Evolutionary conservation across 805 yeast species (phyloP).

Genomic region (Starmera quercuum): DNA sequence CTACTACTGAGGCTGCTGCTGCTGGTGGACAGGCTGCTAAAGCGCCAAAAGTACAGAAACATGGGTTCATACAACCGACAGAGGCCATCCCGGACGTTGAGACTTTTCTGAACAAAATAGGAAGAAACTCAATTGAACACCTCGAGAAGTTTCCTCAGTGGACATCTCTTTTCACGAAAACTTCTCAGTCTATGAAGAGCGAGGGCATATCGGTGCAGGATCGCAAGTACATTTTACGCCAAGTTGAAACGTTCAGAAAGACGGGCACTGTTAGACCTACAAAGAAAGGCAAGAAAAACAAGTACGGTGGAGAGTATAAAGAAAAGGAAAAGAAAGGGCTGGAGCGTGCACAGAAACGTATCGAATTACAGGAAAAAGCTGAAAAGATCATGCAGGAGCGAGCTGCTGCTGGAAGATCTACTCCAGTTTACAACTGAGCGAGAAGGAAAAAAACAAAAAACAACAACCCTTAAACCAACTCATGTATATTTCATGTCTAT

Average conservation of each 20-base stretch:
- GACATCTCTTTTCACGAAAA: constrained; percentile 55
- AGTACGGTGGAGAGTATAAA: constrained; percentile 82
- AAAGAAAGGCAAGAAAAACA: constrained; percentile 61
- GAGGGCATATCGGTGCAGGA: constrained; percentile 69
- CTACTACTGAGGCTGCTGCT: constrained; percentile 1
- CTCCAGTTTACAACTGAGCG: neutral
- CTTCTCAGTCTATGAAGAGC: constrained; percentile 53
- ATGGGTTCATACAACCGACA: constrained; percentile 43
- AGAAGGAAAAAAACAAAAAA: neutral
- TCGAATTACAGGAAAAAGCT: constrained; percentile 15
- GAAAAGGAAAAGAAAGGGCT: constrained; percentile 59
- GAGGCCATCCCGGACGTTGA: constrained; percentile 56
- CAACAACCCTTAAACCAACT: too few relatives aligned
- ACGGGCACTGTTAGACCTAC: constrained; percentile 49
- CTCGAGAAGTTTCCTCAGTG: constrained; percentile 62
- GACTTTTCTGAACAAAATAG: constrained; percentile 70
- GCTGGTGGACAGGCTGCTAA: neutral
- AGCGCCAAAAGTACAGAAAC: constrained; percentile 4
- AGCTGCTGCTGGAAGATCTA: neutral
- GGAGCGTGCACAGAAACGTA: constrained; percentile 34
- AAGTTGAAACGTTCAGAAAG: constrained; percentile 60
- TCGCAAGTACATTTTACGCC: constrained; percentile 65
- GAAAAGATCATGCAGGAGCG: neutral
- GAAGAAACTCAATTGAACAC: constrained; percentile 65
- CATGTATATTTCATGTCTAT: neutral